Evolutionary conservation across 192 early-diverging fungal genomes (phyloP).

Genomic region (Podila horticola): DNA sequence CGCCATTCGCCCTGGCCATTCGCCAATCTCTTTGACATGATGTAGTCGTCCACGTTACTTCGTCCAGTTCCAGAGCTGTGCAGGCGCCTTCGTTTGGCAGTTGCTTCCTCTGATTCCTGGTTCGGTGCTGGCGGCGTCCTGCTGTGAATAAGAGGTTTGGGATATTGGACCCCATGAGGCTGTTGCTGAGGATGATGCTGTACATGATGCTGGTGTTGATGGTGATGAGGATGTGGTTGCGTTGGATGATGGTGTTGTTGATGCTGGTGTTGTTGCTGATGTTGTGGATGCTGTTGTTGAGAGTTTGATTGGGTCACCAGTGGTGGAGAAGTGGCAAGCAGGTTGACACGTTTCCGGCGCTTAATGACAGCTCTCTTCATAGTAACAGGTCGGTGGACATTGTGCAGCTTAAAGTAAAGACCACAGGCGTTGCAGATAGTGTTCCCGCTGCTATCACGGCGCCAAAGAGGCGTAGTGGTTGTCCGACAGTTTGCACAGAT

Average conservation of each 20-base stretch:
- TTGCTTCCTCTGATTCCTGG: slow-evolving; percentile 11
- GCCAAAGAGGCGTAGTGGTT: slow-evolving; percentile 83
- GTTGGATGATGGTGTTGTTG: slow-evolving; percentile 5
- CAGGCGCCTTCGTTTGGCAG: slow-evolving; percentile 27
- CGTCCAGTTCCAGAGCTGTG: slow-evolving; percentile 9
- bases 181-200: slow-evolving; percentile 15
- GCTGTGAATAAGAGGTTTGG: slow-evolving; percentile 23
- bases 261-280: slow-evolving; percentile 19
- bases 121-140: slow-evolving; percentile 21
- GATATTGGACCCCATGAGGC: slow-evolving; percentile 26
- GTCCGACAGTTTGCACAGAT: slow-evolving; percentile 82
- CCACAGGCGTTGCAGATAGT: slow-evolving; percentile 91
- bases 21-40: slow-evolving; percentile 8
- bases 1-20: slow-evolving; percentile 36
- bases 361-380: slow-evolving; percentile 84
- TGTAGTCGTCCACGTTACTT: slow-evolving; percentile 19
- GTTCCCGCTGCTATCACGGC: slow-evolving; percentile 75
- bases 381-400: slow-evolving; percentile 81
- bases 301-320: slow-evolving; percentile 16
- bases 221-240: background rate
- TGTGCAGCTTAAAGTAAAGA: slow-evolving; percentile 89
- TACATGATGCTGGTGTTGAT: slow-evolving; percentile 23
- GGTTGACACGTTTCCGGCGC: slow-evolving; percentile 71
- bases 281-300: slow-evolving; percentile 22
- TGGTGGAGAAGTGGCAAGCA: slow-evolving; percentile 40